Evolutionary conservation across 1,284 basidiomycete species (phyloP).

Genomic region (Coniferiporia sulphurascens): DNA sequence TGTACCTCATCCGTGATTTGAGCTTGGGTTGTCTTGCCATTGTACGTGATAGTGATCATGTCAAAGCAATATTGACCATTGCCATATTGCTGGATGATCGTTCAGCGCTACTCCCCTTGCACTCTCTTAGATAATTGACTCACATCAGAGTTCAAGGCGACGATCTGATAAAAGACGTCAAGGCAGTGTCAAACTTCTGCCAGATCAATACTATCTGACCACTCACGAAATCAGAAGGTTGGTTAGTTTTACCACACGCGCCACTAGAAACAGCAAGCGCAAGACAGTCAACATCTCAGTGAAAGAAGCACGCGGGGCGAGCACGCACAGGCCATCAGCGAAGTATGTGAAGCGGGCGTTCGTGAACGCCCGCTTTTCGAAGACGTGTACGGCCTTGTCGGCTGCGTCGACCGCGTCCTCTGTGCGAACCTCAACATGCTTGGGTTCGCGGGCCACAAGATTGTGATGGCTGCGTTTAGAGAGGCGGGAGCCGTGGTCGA

Average conservation of each 20-base stretch:
- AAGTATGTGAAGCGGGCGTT: conserved; percentile 47
- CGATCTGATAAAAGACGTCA: conserved; percentile 30
- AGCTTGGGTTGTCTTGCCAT: conserved; percentile 58
- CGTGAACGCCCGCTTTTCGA: conserved; percentile 29
- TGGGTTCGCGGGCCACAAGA: conserved; percentile 36
- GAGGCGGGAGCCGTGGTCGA: conserved; percentile 28
- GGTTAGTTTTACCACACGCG: conserved; percentile 35
- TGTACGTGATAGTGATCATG: conserved; percentile 58
- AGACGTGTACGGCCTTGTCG: conserved; percentile 31
- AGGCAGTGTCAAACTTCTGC: neutral
- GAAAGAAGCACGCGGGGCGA: conserved; percentile 6
- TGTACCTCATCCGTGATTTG: conserved; percentile 63
- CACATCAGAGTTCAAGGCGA: conserved; percentile 38
- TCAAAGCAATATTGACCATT: conserved; percentile 52
- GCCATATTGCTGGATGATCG: conserved; percentile 42
- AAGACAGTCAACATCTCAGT: conserved; percentile 16
- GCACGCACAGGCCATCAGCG: conserved; percentile 49
- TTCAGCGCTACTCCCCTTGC: conserved; percentile 5
- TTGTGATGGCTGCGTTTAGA: conserved; percentile 35
- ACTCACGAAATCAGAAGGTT: conserved; percentile 32
- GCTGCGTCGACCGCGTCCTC: neutral
- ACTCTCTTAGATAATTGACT: conserved; percentile 19
- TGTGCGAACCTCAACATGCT: neutral
- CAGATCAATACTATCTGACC: too few relatives aligned
- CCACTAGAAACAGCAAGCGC: conserved; percentile 28